phyloP scores from a whole-genome alignment of 257 asterid genomes.

The Dorcoceras hygrometricum region DNA sequence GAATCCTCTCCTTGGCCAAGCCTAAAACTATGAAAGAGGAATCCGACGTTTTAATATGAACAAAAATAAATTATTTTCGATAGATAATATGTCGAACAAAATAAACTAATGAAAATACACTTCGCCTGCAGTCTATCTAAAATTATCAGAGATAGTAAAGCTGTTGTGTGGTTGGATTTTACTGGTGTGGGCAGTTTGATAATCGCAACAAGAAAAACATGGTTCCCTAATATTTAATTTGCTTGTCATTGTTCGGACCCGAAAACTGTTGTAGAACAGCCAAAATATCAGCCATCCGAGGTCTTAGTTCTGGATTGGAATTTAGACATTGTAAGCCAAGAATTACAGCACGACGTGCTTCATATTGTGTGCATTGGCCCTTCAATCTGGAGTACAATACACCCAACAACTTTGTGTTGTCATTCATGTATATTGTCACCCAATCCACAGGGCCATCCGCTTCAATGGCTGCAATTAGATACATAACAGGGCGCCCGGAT shows the following conservation, averaged over 20 bases:
- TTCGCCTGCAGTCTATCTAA: too few relatives aligned
- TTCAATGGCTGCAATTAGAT: neutral
- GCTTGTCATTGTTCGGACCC: neutral
- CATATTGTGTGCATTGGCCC: neutral
- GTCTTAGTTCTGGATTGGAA: slow-evolving; percentile 1
- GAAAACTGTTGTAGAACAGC: slow-evolving; percentile 15
- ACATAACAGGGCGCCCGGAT: slow-evolving; percentile 8
- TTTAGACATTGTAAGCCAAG: slow-evolving; percentile 21
- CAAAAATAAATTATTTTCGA: too few relatives aligned
- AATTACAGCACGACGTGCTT: slow-evolving; percentile 13
- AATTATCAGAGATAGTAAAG: too few relatives aligned
- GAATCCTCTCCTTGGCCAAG: too few relatives aligned
- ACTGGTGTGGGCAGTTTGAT: too few relatives aligned
- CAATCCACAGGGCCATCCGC: slow-evolving; percentile 9
- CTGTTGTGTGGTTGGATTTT: too few relatives aligned
- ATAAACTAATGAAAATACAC: too few relatives aligned
- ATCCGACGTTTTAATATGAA: too few relatives aligned
- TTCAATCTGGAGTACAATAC: slow-evolving; percentile 21
- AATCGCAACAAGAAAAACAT: too few relatives aligned
- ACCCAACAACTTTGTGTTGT: neutral
- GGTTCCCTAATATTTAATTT: too few relatives aligned
- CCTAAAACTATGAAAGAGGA: too few relatives aligned
- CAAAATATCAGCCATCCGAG: slow-evolving; percentile 23
- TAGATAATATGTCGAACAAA: too few relatives aligned
- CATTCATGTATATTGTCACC: slow-evolving; percentile 10